Conservation (phyloP, 805 yeast species). For the Myxozyma udenii region DNA sequence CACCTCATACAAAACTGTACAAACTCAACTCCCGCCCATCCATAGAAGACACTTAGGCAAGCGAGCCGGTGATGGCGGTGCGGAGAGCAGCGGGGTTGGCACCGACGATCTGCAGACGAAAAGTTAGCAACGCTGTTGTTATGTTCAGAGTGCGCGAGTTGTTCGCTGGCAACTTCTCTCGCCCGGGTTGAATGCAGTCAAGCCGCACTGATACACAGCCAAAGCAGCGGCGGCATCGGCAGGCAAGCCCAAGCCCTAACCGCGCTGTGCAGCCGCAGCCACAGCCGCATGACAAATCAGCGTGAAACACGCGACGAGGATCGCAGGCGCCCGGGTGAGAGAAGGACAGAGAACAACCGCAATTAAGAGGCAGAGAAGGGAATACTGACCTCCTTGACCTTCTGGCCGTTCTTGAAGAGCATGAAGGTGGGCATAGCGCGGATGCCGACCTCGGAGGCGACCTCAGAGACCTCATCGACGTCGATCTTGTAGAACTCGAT, state of each 20-base stretch:
- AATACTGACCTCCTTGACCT: slow-evolving; percentile 60
- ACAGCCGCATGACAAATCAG: background rate
- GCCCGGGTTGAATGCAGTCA: too few relatives aligned
- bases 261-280: background rate
- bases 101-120: slow-evolving; percentile 28
- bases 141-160: too few relatives aligned
- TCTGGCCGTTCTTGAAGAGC: slow-evolving; percentile 78
- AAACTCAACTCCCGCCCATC: too few relatives aligned
- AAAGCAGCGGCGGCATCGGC: too few relatives aligned
- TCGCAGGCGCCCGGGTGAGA: background rate
- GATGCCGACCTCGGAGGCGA: slow-evolving; percentile 67
- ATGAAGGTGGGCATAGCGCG: slow-evolving; percentile 67
- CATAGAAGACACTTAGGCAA: slow-evolving; percentile 15
- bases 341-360: background rate
- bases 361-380: slow-evolving; percentile 44
- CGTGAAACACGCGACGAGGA: background rate
- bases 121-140: background rate
- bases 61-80: slow-evolving; percentile 29
- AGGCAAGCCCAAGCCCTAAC: too few relatives aligned
- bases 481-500: slow-evolving; percentile 86
- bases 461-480: slow-evolving; percentile 75
- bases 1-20: too few relatives aligned
- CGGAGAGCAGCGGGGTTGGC: slow-evolving; percentile 32
- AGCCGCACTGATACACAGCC: too few relatives aligned
- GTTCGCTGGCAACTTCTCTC: too few relatives aligned